phyloP scores from a whole-genome alignment of 257 asterid species.

The Fraxinus pennsylvanica region DNA sequence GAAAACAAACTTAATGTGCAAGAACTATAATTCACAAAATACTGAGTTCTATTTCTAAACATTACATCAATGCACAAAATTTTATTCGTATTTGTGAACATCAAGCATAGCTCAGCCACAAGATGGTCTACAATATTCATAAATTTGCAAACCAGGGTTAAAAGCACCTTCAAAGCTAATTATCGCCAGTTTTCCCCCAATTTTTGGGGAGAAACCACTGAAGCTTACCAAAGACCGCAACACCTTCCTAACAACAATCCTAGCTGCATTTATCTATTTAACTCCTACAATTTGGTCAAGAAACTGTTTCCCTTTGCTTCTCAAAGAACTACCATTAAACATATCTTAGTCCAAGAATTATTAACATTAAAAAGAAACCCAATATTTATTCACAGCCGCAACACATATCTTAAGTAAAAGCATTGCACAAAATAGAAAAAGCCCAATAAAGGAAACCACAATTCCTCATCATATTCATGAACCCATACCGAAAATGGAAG shows the following conservation, averaged over 20 bases:
- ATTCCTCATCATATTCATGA: conserved; percentile 24
- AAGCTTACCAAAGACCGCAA: background rate
- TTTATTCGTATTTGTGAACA: background rate
- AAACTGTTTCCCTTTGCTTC: background rate
- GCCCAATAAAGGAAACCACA: conserved; percentile 23
- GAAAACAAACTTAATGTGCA: background rate
- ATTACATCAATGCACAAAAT: background rate
- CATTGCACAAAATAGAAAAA: conserved; percentile 12
- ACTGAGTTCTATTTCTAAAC: background rate
- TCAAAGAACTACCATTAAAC: background rate
- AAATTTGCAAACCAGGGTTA: background rate
- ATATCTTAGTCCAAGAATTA: conserved; percentile 10
- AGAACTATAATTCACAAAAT: background rate
- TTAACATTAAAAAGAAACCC: conserved; percentile 13
- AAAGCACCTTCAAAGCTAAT: conserved; percentile 1
- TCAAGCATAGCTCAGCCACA: conserved; percentile 8
- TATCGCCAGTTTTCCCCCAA: background rate
- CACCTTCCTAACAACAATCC: conserved; percentile 13
- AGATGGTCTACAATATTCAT: background rate
- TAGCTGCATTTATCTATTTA: background rate
- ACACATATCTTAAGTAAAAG: conserved; percentile 17
- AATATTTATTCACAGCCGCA: conserved; percentile 4
- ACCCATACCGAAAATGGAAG: conserved; percentile 26
- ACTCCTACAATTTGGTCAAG: background rate
- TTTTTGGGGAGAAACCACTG: background rate